These are phyloP conservation scores for Gentiana macrophylla DNA, from an alignment of 257 asterid species.

Conservation along the genomic window DNA sequence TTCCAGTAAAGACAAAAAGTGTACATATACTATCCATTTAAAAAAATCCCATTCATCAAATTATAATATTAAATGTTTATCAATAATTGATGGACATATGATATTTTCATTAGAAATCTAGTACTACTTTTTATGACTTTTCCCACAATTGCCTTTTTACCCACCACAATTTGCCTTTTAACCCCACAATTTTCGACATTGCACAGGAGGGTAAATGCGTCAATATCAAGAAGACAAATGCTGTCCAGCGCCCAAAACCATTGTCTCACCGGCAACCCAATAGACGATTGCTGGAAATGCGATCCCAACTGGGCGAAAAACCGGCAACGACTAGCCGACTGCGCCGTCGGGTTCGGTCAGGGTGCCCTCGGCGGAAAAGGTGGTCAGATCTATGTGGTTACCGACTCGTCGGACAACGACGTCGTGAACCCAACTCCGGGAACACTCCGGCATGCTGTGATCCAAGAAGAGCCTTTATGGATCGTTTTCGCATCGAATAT, in stretches of 20 bases:
- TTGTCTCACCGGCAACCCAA: constrained; percentile 88
- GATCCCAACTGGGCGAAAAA: constrained; percentile 59
- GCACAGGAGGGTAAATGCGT: constrained; percentile 58
- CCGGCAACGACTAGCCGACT: constrained; percentile 78
- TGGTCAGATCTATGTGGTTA: constrained; percentile 52
- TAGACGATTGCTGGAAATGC: constrained; percentile 97
- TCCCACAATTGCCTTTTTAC: no score
- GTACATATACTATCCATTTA: no score
- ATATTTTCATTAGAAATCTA: no score
- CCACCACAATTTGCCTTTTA: constrained; percentile 4
- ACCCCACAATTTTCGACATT: neutral
- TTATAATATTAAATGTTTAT: no score
- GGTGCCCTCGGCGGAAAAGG: constrained; percentile 71
- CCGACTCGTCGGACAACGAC: constrained; percentile 78
- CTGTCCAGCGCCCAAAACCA: constrained; percentile 34
- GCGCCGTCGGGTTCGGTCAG: constrained; percentile 70
- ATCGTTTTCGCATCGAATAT: constrained; percentile 54
- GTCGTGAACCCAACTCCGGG: constrained; percentile 63
- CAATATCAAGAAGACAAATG: constrained; percentile 42
- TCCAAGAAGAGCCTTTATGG: constrained; percentile 89
- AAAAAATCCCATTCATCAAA: no score
- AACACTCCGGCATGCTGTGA: constrained; percentile 76
- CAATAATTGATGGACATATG: no score
- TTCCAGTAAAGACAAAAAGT: no score
- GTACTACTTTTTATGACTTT: neutral